Percentiles rank a stretch among this genome's conserved stretches.
Conservation (phyloP, 148 eudicot species). For the Nepenthes mirabilis region DNA sequence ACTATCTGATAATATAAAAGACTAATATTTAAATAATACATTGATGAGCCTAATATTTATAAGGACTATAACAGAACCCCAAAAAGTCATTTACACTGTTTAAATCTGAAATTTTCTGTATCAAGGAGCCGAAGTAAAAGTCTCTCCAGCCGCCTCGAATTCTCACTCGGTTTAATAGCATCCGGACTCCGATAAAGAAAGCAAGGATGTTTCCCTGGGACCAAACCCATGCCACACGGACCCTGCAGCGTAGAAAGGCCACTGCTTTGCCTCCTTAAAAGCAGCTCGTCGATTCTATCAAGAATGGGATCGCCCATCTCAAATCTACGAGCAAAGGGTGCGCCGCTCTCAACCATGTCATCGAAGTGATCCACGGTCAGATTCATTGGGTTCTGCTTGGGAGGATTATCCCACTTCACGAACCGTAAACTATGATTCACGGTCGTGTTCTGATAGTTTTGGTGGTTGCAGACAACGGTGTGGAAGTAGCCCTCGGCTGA, state of each 20-base stretch:
- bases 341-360: slow-evolving; percentile 68
- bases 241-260: slow-evolving; percentile 50
- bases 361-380: slow-evolving; percentile 49
- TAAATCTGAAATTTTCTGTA: slow-evolving; percentile 64
- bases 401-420: slow-evolving; percentile 58
- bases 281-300: slow-evolving; percentile 54
- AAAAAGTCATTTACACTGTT: slow-evolving; percentile 52
- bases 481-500: slow-evolving; percentile 90
- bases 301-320: slow-evolving; percentile 53
- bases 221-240: slow-evolving; percentile 49
- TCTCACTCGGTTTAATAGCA: slow-evolving; percentile 56
- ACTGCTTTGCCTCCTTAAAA: slow-evolving; percentile 29
- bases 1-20: too few species aligned
- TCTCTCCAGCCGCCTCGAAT: slow-evolving; percentile 57
- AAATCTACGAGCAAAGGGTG: slow-evolving; percentile 66
- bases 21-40: too few species aligned
- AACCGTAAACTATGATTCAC: slow-evolving; percentile 69
- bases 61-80: too few species aligned
- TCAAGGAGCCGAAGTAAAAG: slow-evolving; percentile 63
- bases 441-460: slow-evolving; percentile 87
- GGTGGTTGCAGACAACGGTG: slow-evolving; percentile 77
- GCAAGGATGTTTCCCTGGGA: slow-evolving; percentile 39
- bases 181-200: slow-evolving; percentile 34
- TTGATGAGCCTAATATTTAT: too few species aligned
- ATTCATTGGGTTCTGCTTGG: slow-evolving; percentile 47